Evolutionary conservation across 108 stramenopile species (phyloP).

Genomic region (Nitzschia inconspicua): DNA sequence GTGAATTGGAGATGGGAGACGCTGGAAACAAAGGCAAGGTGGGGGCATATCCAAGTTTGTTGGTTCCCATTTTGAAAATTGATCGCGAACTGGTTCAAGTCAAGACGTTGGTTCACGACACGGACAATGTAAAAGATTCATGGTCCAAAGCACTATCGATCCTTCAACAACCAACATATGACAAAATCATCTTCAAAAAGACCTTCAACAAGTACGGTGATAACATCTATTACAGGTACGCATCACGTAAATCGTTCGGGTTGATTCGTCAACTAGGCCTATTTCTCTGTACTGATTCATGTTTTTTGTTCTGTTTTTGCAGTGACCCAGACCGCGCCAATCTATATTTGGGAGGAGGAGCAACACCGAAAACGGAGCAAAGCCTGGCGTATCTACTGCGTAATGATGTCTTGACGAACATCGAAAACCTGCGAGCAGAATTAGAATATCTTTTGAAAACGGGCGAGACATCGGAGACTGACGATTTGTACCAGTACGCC

Average conservation of each 20-base stretch:
- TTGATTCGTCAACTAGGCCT: too few relatives aligned
- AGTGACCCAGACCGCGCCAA: conserved; percentile 82
- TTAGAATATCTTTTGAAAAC: conserved; percentile 49
- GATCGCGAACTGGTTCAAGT: conserved; percentile 41
- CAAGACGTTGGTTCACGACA: conserved; percentile 31
- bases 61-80: conserved; percentile 73
- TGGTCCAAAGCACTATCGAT: conserved; percentile 39
- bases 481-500: conserved; percentile 41
- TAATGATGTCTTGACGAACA: conserved; percentile 75
- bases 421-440: conserved; percentile 76
- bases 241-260: too few relatives aligned
- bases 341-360: conserved; percentile 78
- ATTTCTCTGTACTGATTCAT: too few relatives aligned
- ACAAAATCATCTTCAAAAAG: conserved; percentile 70
- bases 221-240: conserved; percentile 89
- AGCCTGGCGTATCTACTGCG: conserved; percentile 70
- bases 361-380: conserved; percentile 66
- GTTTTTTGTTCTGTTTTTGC: too few relatives aligned
- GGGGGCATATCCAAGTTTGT: conserved; percentile 48
- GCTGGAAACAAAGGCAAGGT: conserved; percentile 41
- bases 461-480: conserved; percentile 26
- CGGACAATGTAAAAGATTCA: background rate
- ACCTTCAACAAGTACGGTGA: conserved; percentile 83
- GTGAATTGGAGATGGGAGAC: conserved; percentile 57
- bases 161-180: conserved; percentile 47